Percentiles rank a stretch among this genome's conserved stretches.
Evolutionary conservation across 805 yeast genomes (phyloP).

Genomic region (Sugiyamaella boreocaroliniensis): DNA sequence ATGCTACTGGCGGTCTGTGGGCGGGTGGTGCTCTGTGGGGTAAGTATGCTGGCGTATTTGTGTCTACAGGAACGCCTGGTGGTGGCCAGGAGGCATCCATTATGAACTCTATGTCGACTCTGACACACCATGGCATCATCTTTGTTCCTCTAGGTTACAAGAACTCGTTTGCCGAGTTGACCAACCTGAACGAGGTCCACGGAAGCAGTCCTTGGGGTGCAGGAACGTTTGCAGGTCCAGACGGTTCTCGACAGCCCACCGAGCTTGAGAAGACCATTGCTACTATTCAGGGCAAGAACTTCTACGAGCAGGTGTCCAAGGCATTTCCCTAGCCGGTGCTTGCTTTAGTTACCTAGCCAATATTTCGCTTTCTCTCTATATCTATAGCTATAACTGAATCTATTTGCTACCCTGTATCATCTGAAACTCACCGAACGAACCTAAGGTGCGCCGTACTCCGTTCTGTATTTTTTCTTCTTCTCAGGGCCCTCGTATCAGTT

Average conservation of each 20-base stretch:
- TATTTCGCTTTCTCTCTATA: too few relatives aligned
- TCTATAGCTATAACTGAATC: too few relatives aligned
- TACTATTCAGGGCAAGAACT: conserved; percentile 57
- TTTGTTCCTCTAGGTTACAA: conserved; percentile 74
- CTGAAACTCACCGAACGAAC: too few relatives aligned
- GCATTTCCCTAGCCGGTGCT: conserved; percentile 6
- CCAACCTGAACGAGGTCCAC: conserved; percentile 59
- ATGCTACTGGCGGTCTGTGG: conserved; percentile 72
- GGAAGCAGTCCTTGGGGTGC: conserved; percentile 90
- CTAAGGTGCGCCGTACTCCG: too few relatives aligned
- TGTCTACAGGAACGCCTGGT: conserved; percentile 64
- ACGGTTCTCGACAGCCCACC: conserved; percentile 66
- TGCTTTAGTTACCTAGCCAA: too few relatives aligned
- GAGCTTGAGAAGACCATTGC: conserved; percentile 61
- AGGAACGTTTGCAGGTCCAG: conserved; percentile 67
- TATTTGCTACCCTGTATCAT: too few relatives aligned
- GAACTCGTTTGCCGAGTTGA: conserved; percentile 46
- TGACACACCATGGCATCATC: conserved; percentile 71
- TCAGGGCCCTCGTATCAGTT: too few relatives aligned
- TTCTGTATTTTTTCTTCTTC: too few relatives aligned
- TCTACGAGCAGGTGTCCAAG: conserved; percentile 40
- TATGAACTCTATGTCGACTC: conserved; percentile 48
- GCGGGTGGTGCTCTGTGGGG: conserved; percentile 61
- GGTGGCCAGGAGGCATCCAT: conserved; percentile 78
- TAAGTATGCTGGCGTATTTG: conserved; percentile 67